Conservation (phyloP, 2,329 filamentous ascomycete species). For the Sordariomycetes sp. region DNA sequence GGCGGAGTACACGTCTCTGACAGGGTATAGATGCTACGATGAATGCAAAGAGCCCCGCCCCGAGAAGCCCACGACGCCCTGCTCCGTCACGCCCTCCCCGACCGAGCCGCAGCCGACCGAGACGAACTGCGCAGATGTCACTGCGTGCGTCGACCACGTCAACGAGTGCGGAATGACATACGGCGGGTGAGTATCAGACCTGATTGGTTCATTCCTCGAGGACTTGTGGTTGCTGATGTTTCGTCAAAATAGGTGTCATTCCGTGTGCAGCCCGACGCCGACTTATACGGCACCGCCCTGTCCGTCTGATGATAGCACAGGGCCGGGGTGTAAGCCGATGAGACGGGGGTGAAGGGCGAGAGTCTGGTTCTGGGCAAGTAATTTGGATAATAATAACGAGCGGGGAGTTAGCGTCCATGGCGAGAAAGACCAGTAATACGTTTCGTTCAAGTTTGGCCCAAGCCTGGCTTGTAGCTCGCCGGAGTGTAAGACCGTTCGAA, state of each 20-base stretch:
- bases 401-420: too few species aligned
- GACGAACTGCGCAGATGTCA: background rate
- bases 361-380: too few species aligned
- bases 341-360: background rate
- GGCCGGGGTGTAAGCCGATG: background rate
- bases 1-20: background rate
- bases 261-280: background rate
- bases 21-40: background rate
- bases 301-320: background rate
- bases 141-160: slow-evolving; percentile 5
- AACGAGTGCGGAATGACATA: slow-evolving; percentile 4
- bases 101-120: background rate
- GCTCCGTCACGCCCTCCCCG: background rate
- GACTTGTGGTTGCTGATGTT: background rate
- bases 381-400: too few species aligned
- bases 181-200: slow-evolving; percentile 1
- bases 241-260: background rate
- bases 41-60: background rate
- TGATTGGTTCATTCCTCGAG: background rate
- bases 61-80: background rate
- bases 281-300: background rate
- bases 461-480: too few species aligned
- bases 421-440: too few species aligned
- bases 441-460: too few species aligned
- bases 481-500: too few species aligned